Evolutionary conservation across 2,329 filamentous ascomycete genomes (phyloP).

Genomic region (Bipolaris cookei): DNA sequence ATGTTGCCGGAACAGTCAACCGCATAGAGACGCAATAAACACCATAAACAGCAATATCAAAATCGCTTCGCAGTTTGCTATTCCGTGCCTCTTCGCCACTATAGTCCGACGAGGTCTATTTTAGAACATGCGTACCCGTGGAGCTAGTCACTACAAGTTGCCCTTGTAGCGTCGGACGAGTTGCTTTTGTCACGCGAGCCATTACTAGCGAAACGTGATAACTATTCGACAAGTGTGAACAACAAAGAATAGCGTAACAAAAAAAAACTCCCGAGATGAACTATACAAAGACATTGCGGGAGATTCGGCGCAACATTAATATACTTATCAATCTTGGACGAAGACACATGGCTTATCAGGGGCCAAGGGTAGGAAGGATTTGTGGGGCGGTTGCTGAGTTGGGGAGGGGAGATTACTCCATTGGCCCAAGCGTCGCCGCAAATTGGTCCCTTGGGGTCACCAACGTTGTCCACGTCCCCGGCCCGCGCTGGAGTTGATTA

Average conservation of each 20-base stretch:
- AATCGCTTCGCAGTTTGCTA: not conserved
- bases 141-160: constrained; percentile 8
- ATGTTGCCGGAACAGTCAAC: not conserved
- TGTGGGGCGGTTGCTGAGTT: not conserved
- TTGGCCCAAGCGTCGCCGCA: constrained; percentile 2
- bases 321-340: too few species aligned
- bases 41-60: not conserved
- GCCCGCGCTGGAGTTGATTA: not conserved
- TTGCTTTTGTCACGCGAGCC: not conserved
- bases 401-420: constrained; percentile 10
- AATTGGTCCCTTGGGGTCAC: constrained; percentile 9
- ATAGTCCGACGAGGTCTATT: constrained; percentile 4
- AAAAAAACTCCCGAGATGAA: not conserved
- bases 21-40: not conserved
- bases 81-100: not conserved
- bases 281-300: not conserved
- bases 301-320: not conserved
- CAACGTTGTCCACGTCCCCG: not conserved
- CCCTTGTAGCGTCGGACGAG: not conserved
- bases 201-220: not conserved
- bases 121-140: constrained; percentile 12
- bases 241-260: not conserved
- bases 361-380: not conserved
- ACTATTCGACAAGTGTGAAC: not conserved
- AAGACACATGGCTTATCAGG: constrained; percentile 1